Evolutionary conservation across 2,329 filamentous ascomycete genomes (phyloP).

Genomic region (Aspergillus quadrilineatus): DNA sequence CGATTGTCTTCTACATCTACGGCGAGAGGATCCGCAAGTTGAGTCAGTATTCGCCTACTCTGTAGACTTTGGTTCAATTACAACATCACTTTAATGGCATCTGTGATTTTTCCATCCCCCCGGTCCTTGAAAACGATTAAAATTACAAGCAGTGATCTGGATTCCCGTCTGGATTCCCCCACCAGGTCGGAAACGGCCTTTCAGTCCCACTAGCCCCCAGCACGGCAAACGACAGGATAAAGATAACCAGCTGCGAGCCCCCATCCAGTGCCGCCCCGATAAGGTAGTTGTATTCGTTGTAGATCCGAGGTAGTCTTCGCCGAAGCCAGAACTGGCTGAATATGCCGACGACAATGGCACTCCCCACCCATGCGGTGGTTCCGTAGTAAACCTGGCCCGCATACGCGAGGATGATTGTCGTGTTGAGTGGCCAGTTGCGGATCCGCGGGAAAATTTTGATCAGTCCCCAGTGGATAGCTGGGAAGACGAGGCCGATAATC

Average conservation of each 20-base stretch:
- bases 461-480: slow-evolving; percentile 44
- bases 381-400: slow-evolving; percentile 6
- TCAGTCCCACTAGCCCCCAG: slow-evolving; percentile 10
- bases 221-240: slow-evolving; percentile 14
- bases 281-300: slow-evolving; percentile 14
- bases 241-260: slow-evolving; percentile 8
- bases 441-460: slow-evolving; percentile 19
- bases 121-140: too few relatives aligned
- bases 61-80: background rate
- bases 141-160: slow-evolving; percentile 1
- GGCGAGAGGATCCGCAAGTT: background rate
- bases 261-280: slow-evolving; percentile 12
- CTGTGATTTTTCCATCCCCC: too few relatives aligned
- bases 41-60: background rate
- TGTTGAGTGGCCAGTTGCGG: slow-evolving; percentile 11
- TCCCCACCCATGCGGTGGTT: slow-evolving; percentile 5
- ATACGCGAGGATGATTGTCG: slow-evolving; percentile 6
- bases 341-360: slow-evolving; percentile 1
- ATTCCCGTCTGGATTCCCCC: slow-evolving; percentile 7
- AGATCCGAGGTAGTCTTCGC: slow-evolving; percentile 3
- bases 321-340: slow-evolving; percentile 12
- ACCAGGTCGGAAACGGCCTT: slow-evolving; percentile 10
- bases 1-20: background rate
- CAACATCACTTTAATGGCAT: too few relatives aligned
- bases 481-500: slow-evolving; percentile 48